A percentile compares a stretch with the other conserved stretches of the same genome.
Evolutionary conservation across 2,329 filamentous ascomycete species (phyloP).

Genomic region (Fusarium sp.): DNA sequence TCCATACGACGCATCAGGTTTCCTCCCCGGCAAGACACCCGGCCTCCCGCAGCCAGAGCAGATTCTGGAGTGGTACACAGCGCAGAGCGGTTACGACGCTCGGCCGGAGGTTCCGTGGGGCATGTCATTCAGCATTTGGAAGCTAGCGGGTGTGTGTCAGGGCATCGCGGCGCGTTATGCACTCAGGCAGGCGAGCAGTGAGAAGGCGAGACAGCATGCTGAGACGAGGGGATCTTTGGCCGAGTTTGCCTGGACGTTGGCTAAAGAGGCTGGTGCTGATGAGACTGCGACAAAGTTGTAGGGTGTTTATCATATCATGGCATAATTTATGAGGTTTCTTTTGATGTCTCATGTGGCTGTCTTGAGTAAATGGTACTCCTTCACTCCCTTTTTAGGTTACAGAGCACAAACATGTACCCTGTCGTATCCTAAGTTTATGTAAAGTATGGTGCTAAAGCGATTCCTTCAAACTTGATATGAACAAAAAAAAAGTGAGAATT

Average conservation of each 20-base stretch:
- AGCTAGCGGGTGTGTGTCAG: slow-evolving; percentile 75
- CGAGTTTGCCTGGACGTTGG: slow-evolving; percentile 81
- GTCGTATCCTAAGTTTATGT: too few species aligned
- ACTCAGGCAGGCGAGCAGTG: slow-evolving; percentile 87
- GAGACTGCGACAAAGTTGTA: slow-evolving; percentile 47
- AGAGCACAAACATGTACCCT: not conserved
- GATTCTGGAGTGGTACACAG: slow-evolving; percentile 58
- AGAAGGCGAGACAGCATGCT: slow-evolving; percentile 79
- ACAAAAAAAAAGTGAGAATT: not conserved
- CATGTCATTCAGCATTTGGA: slow-evolving; percentile 71
- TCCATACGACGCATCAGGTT: slow-evolving; percentile 58
- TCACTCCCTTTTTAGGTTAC: not conserved
- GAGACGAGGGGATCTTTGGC: slow-evolving; percentile 77
- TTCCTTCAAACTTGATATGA: not conserved
- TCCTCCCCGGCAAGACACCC: slow-evolving; percentile 71
- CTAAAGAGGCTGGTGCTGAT: slow-evolving; percentile 59
- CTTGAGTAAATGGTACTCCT: not conserved
- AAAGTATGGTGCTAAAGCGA: not conserved
- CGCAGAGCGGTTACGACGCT: slow-evolving; percentile 77
- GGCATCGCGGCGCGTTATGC: slow-evolving; percentile 93
- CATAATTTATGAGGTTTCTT: not conserved
- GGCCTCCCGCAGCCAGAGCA: slow-evolving; percentile 67
- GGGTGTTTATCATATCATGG: not conserved
- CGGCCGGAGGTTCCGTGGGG: slow-evolving; percentile 70
- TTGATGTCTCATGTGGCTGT: not conserved